Base-by-base conservation (phyloP, 768 basidiomycete species). In the Macrocybe gigantea region DNA sequence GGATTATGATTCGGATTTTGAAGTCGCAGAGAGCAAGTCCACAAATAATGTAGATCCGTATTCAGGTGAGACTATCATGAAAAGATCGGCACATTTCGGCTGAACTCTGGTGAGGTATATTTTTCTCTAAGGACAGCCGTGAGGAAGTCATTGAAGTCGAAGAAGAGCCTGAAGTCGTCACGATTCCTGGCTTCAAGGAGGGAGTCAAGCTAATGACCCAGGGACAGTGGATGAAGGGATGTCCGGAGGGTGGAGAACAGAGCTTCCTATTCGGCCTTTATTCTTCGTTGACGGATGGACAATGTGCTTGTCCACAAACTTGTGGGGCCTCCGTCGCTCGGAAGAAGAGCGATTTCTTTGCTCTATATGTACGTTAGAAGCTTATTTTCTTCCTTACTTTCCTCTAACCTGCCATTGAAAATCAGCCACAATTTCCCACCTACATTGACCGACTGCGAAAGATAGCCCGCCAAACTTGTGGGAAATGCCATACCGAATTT, bases 201-300 rank as follows among this genome's bases (percentile, higher is more conserved):
- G 64, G 65, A 12, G 72, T 82, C 32, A 79, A 79, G 53, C 67
- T 93, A 36, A 82, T 95, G 78, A 83, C 83, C 14, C 88, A 90
- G 64, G 90, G 89, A 29, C 84, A 93, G 60, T 96, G 92, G 92
- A 96, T 96, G 93, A 90, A 88, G 62, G 93, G 93, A 13, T 96
- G 93, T 65, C 93, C 93, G 0, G 93, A 95, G 63, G 90, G 88
- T 44, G 83, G 85, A 58, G 93, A 96, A 63, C 93, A 96, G 60
- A 81, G 80, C 49, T 88, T 87, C 67, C 71, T 96, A 44, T 96
- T 96, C 67, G 78, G 82, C 53, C 76, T 93, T 31, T 94, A 93
- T 63, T 78, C 82, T 41, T 77, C 86, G 53, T 73, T 94, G 44
- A 77, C 74, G 55, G 75, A 77, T 44, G 81, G 80, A 1, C 61